Evolutionary conservation across 768 basidiomycete genomes (phyloP).

Genomic region (Pisolithus albus): DNA sequence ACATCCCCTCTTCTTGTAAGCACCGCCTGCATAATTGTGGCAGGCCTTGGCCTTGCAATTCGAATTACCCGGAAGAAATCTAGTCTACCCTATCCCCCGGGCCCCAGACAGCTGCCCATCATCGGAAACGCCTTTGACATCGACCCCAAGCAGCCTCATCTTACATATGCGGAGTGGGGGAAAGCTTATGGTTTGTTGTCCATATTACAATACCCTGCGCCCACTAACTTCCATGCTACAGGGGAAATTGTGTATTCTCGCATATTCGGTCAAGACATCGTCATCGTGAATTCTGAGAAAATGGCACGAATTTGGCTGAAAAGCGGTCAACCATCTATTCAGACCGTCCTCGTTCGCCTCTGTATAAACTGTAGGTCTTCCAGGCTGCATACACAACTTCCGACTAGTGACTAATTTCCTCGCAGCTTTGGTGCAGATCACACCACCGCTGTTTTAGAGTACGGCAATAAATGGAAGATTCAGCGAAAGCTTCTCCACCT

Average conservation of each 20-base stretch:
- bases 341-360: not conserved
- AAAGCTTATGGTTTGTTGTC: constrained; percentile 10
- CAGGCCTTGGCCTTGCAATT: not conserved
- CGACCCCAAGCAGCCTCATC: constrained; percentile 3
- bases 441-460: constrained; percentile 5
- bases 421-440: constrained; percentile 6
- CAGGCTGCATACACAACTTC: not conserved
- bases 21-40: not conserved
- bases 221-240: not conserved
- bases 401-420: too few relatives aligned
- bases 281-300: constrained; percentile 7
- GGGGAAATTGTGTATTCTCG: too few relatives aligned
- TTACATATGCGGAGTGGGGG: constrained; percentile 16
- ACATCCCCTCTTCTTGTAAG: not conserved
- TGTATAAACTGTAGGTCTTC: not conserved
- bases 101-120: constrained; percentile 9
- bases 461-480: constrained; percentile 11
- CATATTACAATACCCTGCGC: not conserved
- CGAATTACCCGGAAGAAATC: not conserved
- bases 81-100: constrained; percentile 8
- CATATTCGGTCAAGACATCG: not conserved
- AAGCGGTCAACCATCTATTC: constrained; percentile 4
- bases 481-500: constrained; percentile 12
- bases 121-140: constrained; percentile 12
- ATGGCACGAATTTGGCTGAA: constrained; percentile 2